Base-by-base conservation (phyloP, 805 yeast species). In the Candida montana region DNA sequence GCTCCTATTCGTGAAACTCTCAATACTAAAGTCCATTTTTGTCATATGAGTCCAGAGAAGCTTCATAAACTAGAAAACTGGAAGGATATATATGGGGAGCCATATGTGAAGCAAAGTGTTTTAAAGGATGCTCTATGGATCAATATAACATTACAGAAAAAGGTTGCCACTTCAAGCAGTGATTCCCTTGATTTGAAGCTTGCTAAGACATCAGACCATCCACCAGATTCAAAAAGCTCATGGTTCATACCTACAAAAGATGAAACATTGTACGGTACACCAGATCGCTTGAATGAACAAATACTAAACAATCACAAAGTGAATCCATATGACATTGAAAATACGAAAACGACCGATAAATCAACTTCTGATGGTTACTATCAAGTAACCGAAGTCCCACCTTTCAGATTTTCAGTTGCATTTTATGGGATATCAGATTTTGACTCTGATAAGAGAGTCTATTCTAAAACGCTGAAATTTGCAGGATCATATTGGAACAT, bases 401-500 rank as follows among this genome's bases (percentile, higher is more conserved):
- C 81, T 1, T 75, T 71, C 50, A 54, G 81, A 41, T 74, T 75
- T 50, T 70, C 79, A 0, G 66, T 75, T 37, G 72, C 76, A 4
- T 76, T 76, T 54, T 64, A 70, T 8, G 67, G 72, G 39, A 67
- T 76, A 3, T 66, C 73, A 3, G 66, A 65, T 11, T 58, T 76
- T 15, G 56, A 62, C 13, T 63, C 70, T 1, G 75, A 68, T 15
- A 70, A 67, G 49, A 58, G 80, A 32, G 71, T 72, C 2, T 75
- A 75, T 48, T 71, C 75, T 9, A 67, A 69, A 44, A 68, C 77
- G 0, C 61, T 74, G 27, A 75, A 80, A 79, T 75, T 75, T 50
- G 79, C 79, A n/a, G 81, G 81, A 0, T 74, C 80, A 10, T 73
- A 69, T 49, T 76, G 81, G 81, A 74, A 73, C 47, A 54, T 76